phyloP scores from a whole-genome alignment of 805 yeast species.

The Peterozyma xylosa region DNA sequence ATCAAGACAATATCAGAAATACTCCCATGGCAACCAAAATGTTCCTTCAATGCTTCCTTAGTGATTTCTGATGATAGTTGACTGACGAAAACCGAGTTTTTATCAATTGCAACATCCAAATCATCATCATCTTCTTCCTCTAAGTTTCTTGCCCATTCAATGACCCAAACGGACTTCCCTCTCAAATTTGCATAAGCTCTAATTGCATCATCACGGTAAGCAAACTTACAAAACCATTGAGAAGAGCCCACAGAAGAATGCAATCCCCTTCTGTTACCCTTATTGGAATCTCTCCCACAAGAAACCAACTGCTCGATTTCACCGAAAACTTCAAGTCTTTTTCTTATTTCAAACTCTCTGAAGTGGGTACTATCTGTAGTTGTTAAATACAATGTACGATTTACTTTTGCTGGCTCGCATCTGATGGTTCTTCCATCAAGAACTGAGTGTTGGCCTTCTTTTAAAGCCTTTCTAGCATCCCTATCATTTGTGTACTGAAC shows the following conservation, averaged over 20 bases:
- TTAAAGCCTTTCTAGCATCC: slow-evolving; percentile 64
- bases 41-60: slow-evolving; percentile 43
- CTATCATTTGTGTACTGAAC: slow-evolving; percentile 72
- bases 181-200: slow-evolving; percentile 70
- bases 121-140: slow-evolving; percentile 32
- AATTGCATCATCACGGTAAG: slow-evolving; percentile 81
- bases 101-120: slow-evolving; percentile 49
- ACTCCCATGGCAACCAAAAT: slow-evolving; percentile 64
- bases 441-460: slow-evolving; percentile 57
- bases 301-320: slow-evolving; percentile 64
- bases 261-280: neutral
- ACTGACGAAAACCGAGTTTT: slow-evolving; percentile 71
- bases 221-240: slow-evolving; percentile 73
- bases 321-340: slow-evolving; percentile 48
- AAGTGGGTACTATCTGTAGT: slow-evolving; percentile 16
- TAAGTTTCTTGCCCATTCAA: slow-evolving; percentile 84
- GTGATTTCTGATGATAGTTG: slow-evolving; percentile 52
- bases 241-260: slow-evolving; percentile 10
- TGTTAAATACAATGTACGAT: slow-evolving; percentile 69
- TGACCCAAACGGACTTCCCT: slow-evolving; percentile 44
- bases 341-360: slow-evolving; percentile 24
- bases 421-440: slow-evolving; percentile 73
- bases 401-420: slow-evolving; percentile 88
- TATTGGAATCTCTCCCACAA: slow-evolving; percentile 15
- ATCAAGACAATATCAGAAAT: slow-evolving; percentile 51